Conservation (phyloP, 2,329 filamentous ascomycete species). For the Scolecobasidium constrictum region DNA sequence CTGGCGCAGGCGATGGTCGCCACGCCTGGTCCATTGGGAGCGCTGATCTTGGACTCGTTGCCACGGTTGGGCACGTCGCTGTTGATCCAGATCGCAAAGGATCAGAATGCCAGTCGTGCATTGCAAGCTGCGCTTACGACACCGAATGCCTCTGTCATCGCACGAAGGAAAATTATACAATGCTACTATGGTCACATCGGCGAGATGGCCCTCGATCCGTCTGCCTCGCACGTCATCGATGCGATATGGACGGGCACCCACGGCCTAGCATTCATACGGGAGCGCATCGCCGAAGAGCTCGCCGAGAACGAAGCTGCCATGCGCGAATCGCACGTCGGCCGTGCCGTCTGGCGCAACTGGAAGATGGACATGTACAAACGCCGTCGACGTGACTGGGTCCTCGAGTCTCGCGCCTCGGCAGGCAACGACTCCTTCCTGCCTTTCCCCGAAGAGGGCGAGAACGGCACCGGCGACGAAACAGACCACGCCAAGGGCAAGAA, state of each 20-base stretch:
- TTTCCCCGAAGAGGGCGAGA: conserved; percentile 32
- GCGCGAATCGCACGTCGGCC: conserved; percentile 53
- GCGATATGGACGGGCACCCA: conserved; percentile 53
- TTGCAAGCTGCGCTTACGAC: conserved; percentile 52
- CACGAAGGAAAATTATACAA: conserved; percentile 52
- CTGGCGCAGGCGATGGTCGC: conserved; percentile 70
- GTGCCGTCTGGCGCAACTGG: conserved; percentile 66
- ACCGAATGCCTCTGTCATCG: conserved; percentile 42
- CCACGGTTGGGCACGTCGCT: conserved; percentile 39
- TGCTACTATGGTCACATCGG: conserved; percentile 51
- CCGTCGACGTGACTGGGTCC: conserved; percentile 51
- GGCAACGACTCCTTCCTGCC: conserved; percentile 39
- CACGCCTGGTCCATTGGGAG: conserved; percentile 57
- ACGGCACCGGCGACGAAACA: conserved; percentile 20
- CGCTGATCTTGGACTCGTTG: conserved; percentile 55
- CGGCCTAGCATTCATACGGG: conserved; percentile 55
- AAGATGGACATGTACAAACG: conserved; percentile 61
- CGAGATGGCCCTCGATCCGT: conserved; percentile 48
- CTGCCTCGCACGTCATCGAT: conserved; percentile 58
- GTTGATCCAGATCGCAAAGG: conserved; percentile 52
- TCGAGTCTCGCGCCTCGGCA: conserved; percentile 43
- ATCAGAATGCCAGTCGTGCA: conserved; percentile 47
- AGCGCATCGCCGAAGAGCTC: conserved; percentile 55
- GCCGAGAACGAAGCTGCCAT: conserved; percentile 46
- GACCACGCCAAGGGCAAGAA: conserved; percentile 13